These are phyloP conservation scores for Paraphaeosphaeria sporulosa DNA, from an alignment of 2,329 filamentous ascomycete species.

Conservation along the genomic window DNA sequence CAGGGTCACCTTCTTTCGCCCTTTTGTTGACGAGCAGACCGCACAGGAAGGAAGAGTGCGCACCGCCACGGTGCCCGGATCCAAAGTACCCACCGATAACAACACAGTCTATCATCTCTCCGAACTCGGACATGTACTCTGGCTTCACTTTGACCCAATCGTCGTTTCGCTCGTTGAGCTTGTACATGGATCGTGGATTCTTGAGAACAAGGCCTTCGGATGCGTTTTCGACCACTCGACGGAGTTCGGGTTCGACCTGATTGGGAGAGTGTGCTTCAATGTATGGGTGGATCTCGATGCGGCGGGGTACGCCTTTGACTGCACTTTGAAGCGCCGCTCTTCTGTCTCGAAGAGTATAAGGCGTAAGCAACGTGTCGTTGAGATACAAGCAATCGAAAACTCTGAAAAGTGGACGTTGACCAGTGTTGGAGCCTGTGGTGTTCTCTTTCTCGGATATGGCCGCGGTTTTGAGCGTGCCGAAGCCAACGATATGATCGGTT, in stretches of 20 bases:
- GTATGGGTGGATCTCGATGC: conserved; percentile 84
- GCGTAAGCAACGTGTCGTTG: conserved; percentile 80
- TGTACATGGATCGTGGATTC: conserved; percentile 87
- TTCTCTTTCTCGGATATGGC: conserved; percentile 82
- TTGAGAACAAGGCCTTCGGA: conserved; percentile 94
- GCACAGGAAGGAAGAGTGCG: conserved; percentile 86
- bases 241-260: conserved; percentile 80
- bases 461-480: conserved; percentile 92
- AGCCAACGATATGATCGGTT: conserved; percentile 82
- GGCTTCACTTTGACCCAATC: conserved; percentile 99
- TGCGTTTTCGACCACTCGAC: conserved; percentile 83
- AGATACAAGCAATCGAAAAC: conserved; percentile 92
- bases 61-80: conserved; percentile 82
- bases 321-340: conserved; percentile 75
- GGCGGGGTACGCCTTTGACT: conserved; percentile 73
- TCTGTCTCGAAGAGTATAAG: conserved; percentile 83
- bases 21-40: conserved; percentile 79
- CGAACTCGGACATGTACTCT: conserved; percentile 97
- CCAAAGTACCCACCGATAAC: conserved; percentile 94
- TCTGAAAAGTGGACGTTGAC: conserved; percentile 78
- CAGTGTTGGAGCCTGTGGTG: conserved; percentile 63
- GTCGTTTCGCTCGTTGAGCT: conserved; percentile 87
- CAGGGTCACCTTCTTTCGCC: conserved; percentile 62
- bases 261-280: conserved; percentile 69
- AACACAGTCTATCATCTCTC: conserved; percentile 88